Evolutionary conservation across 1,284 basidiomycete genomes (phyloP).

Genomic region (Flammula alnicola): DNA sequence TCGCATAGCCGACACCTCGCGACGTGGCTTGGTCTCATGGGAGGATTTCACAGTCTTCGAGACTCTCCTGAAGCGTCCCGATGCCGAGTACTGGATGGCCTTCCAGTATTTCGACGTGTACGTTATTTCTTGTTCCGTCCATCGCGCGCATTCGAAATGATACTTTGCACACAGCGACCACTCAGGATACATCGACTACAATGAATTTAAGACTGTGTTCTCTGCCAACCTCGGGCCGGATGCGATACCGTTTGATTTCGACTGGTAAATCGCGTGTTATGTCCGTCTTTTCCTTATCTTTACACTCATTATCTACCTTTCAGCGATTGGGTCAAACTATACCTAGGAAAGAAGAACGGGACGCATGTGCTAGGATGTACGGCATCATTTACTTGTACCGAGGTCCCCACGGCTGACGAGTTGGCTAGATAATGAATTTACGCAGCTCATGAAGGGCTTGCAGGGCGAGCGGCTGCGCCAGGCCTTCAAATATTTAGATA

Average conservation of each 20-base stretch:
- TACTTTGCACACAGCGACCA: conserved; percentile 62
- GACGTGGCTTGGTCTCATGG: conserved; percentile 85
- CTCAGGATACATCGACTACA: conserved; percentile 87
- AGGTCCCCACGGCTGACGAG: conserved; percentile 9
- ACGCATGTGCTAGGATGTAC: conserved; percentile 90
- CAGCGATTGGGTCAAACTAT: conserved; percentile 93
- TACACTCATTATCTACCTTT: conserved; percentile 14
- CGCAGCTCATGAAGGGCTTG: conserved; percentile 94
- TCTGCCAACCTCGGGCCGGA: conserved; percentile 79
- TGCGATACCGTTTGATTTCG: conserved; percentile 93
- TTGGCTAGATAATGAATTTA: conserved; percentile 88
- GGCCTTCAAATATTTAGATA: conserved; percentile 89
- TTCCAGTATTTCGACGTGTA: conserved; percentile 96
- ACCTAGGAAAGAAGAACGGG: conserved; percentile 89
- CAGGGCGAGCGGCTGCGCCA: conserved; percentile 95
- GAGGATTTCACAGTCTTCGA: conserved; percentile 95
- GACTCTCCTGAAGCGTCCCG: conserved; percentile 86
- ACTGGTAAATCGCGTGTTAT: conserved; percentile 59
- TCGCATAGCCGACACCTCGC: conserved; percentile 84
- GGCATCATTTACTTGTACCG: conserved; percentile 35
- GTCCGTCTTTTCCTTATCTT: conserved; percentile 3
- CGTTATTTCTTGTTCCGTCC: conserved; percentile 36
- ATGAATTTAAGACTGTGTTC: conserved; percentile 93
- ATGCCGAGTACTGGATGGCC: conserved; percentile 95
- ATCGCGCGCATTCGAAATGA: conserved; percentile 1